These are phyloP conservation scores for Alisma plantagoaquatica DNA, from an alignment of 106 monocot species.

Conservation along the genomic window DNA sequence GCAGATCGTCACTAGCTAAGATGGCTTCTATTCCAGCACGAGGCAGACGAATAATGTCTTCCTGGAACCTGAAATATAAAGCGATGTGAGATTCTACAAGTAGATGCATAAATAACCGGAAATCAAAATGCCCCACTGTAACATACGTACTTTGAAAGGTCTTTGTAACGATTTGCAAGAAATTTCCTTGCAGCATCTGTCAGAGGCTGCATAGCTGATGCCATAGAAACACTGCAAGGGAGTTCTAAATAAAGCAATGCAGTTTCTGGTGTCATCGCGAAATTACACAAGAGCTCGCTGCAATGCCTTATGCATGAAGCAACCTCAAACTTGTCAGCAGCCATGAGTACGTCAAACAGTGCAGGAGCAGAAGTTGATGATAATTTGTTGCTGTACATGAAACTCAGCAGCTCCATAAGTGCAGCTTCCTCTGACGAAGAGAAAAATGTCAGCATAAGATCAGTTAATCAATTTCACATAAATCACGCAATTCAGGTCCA, in stretches of 20 bases:
- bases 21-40: slow-evolving; percentile 10
- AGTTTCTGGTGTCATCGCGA: slow-evolving; percentile 26
- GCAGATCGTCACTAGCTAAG: slow-evolving; percentile 12
- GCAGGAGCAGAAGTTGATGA: slow-evolving; percentile 7
- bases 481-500: too few relatives aligned
- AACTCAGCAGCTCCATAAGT: slow-evolving; percentile 26
- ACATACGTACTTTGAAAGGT: slow-evolving; percentile 15
- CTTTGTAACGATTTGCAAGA: slow-evolving; percentile 20
- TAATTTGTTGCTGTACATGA: slow-evolving; percentile 23
- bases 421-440: slow-evolving; percentile 15
- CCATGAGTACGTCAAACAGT: slow-evolving; percentile 22
- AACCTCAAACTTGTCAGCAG: slow-evolving; percentile 30
- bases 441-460: slow-evolving; percentile 1
- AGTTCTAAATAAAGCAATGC: slow-evolving; percentile 27
- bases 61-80: slow-evolving; percentile 10
- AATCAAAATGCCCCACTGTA: too few relatives aligned
- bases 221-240: slow-evolving; percentile 24
- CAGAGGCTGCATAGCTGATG: slow-evolving; percentile 16
- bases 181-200: slow-evolving; percentile 18
- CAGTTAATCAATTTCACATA: too few relatives aligned
- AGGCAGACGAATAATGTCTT: slow-evolving; percentile 9
- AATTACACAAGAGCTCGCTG: slow-evolving; percentile 11
- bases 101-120: too few relatives aligned
- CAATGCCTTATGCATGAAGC: slow-evolving; percentile 27
- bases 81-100: too few relatives aligned